These are phyloP conservation scores for Termitomyces sp. DNA, from an alignment of 768 basidiomycete species.

Conservation along the genomic window DNA sequence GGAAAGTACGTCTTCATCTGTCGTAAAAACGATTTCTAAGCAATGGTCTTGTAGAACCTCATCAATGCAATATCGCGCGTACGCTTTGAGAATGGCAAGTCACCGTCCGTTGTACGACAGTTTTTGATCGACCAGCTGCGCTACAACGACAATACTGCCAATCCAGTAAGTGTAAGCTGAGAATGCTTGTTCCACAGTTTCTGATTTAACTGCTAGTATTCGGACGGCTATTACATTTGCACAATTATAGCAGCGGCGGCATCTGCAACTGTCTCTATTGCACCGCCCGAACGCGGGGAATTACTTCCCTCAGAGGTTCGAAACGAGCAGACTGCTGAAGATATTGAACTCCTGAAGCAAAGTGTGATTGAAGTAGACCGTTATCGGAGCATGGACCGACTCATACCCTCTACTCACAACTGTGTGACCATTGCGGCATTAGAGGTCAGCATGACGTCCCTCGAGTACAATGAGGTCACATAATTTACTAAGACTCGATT, in stretches of 20 bases:
- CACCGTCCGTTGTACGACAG: slow-evolving; percentile 79
- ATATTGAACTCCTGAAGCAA: slow-evolving; percentile 66
- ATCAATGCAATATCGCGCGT: slow-evolving; percentile 82
- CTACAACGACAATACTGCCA: slow-evolving; percentile 93
- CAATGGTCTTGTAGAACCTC: slow-evolving; percentile 48
- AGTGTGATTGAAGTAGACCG: slow-evolving; percentile 83
- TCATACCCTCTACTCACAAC: slow-evolving; percentile 94
- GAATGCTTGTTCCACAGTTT: background rate
- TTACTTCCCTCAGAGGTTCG: slow-evolving; percentile 66
- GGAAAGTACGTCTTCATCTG: slow-evolving; percentile 59
- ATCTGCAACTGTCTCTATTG: slow-evolving; percentile 71
- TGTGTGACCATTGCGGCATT: slow-evolving; percentile 87
- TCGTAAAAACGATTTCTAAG: slow-evolving; percentile 1
- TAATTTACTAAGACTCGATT: slow-evolving; percentile 1
- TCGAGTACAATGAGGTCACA: background rate
- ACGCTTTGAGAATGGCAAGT: slow-evolving; percentile 84
- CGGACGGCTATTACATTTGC: slow-evolving; percentile 89
- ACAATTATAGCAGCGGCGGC: slow-evolving; percentile 81
- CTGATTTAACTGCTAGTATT: slow-evolving; percentile 51
- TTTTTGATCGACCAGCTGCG: slow-evolving; percentile 91
- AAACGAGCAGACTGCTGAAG: slow-evolving; percentile 65
- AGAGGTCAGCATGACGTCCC: slow-evolving; percentile 54
- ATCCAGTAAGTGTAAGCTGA: slow-evolving; percentile 53
- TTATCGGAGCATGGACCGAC: slow-evolving; percentile 90
- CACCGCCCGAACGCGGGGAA: slow-evolving; percentile 79